Conservation (phyloP, 2,329 filamentous ascomycete species). For the Cercospora sesami region DNA sequence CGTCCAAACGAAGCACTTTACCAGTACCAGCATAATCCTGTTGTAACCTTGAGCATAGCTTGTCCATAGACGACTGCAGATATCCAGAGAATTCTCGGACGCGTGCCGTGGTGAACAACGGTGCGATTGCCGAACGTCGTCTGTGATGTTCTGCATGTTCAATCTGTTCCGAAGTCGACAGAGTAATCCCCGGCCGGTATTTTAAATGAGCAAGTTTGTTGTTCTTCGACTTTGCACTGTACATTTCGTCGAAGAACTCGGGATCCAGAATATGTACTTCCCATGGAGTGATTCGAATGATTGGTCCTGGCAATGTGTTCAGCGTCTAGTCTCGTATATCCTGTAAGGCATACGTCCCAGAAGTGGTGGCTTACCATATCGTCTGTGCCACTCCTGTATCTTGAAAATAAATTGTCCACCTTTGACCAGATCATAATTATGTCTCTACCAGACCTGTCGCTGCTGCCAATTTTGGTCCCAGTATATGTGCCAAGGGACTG, state of each 20-base stretch:
- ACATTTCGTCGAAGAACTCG: constrained; percentile 39
- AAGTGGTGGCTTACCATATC: constrained; percentile 1
- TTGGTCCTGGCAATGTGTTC: constrained; percentile 28
- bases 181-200: neutral
- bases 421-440: constrained; percentile 21
- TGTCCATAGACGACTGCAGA: neutral
- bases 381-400: constrained; percentile 8
- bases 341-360: neutral
- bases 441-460: constrained; percentile 29
- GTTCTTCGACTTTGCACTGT: constrained; percentile 20
- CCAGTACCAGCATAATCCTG: neutral
- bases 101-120: constrained; percentile 8
- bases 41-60: neutral
- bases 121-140: constrained; percentile 5
- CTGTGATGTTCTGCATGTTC: constrained; percentile 4
- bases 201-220: constrained; percentile 5
- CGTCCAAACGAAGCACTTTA: constrained; percentile 3
- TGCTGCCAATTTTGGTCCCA: constrained; percentile 41
- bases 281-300: constrained; percentile 42
- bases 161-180: constrained; percentile 7
- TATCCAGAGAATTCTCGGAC: constrained; percentile 1
- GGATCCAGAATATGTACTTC: constrained; percentile 43
- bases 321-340: neutral
- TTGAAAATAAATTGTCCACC: constrained; percentile 20
- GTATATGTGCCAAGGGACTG: constrained; percentile 39